These are phyloP conservation scores for Aspergillus conjunctus DNA, from an alignment of 495 filamentous ascomycete genomes.

Conservation along the genomic window DNA sequence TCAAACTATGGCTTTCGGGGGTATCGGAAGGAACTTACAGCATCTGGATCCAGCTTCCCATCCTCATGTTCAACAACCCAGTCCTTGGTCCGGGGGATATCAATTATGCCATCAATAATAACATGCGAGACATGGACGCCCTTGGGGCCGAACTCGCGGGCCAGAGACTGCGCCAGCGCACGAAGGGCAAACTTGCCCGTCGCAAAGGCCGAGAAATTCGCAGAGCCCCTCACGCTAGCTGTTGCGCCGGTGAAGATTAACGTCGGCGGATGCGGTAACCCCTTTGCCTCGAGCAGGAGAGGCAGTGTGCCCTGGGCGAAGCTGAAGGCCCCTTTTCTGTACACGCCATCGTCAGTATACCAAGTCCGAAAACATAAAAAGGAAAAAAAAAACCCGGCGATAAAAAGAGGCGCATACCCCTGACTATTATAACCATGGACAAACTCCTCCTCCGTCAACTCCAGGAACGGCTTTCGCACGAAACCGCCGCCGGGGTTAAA, in stretches of 20 bases:
- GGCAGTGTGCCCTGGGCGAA: constrained; percentile 77
- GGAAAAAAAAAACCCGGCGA: background rate
- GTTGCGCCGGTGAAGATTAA: constrained; percentile 89
- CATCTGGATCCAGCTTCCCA: constrained; percentile 77
- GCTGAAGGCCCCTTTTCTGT: constrained; percentile 71
- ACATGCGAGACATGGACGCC: constrained; percentile 87
- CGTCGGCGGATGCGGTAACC: constrained; percentile 64
- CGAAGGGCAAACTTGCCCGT: constrained; percentile 79
- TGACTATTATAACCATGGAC: constrained; percentile 56
- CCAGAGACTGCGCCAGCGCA: constrained; percentile 75
- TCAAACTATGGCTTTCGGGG: background rate
- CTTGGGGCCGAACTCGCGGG: constrained; percentile 84
- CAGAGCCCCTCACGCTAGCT: constrained; percentile 73
- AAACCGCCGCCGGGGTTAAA: constrained; percentile 79
- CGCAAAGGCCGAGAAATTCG: constrained; percentile 71
- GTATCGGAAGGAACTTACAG: constrained; percentile 57
- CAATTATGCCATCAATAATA: constrained; percentile 87
- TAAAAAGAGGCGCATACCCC: constrained; percentile 51
- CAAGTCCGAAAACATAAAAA: background rate
- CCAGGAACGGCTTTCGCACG: constrained; percentile 78
- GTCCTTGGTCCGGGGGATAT: constrained; percentile 70
- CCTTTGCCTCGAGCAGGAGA: constrained; percentile 62
- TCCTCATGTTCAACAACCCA: constrained; percentile 63
- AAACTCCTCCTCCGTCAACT: constrained; percentile 68
- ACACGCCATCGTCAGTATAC: background rate